Evolutionary conservation across 2,329 filamentous ascomycete species (phyloP), one percentile per base, ranked within the genome.

Genomic region (Pseudocercospora fuligena): DNA sequence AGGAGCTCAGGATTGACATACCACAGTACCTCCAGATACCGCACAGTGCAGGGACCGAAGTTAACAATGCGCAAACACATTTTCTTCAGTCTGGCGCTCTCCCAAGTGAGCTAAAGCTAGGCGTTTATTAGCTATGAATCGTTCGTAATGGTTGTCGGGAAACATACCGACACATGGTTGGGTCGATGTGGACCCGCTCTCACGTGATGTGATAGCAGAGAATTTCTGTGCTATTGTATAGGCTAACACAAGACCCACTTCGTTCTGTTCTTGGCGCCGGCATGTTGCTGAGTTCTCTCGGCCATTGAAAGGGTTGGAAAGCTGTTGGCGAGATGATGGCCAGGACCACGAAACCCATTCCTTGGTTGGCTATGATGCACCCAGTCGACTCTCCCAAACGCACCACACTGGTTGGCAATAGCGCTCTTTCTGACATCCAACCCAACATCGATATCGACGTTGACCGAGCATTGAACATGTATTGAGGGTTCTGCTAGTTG

Each of bases 1-100:
- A 19, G 27, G 19, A 19, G 33, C 51, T 31, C 12, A n/a, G 5
- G 11, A 1, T 11, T 27, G 1, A 56, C 27, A 9, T 56, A 63
- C 59, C 60, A 62, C 59, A 56, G 46, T 62, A 62, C 60, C 60
- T 62, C 60, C 60, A 62, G 60, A 62, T 62, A 62, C 60, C 60
- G 60, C 60, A 62, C 60, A 62, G 60, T 54, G 53, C 36, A 27
- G 16, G 33, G 60, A 62, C 53, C 51, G 14, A 56, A 56, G 51
- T 56, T 23, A 31, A 9, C 5, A 36, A 19, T 31, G 6, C 9
- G n/a, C 2, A 19, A 16, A 8, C 29, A 31, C 3, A 31, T 31
- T 31, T 31, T 8, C 59, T 54, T 62, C 29, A 54, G 46, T 53
- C 60, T 62, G 60, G 60, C 60, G 60, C 60, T 62, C 60, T 62